Percentiles rank a stretch among this genome's conserved stretches.
Evolutionary conservation across 495 filamentous ascomycete genomes (phyloP).

Genomic region (Podospora australis): DNA sequence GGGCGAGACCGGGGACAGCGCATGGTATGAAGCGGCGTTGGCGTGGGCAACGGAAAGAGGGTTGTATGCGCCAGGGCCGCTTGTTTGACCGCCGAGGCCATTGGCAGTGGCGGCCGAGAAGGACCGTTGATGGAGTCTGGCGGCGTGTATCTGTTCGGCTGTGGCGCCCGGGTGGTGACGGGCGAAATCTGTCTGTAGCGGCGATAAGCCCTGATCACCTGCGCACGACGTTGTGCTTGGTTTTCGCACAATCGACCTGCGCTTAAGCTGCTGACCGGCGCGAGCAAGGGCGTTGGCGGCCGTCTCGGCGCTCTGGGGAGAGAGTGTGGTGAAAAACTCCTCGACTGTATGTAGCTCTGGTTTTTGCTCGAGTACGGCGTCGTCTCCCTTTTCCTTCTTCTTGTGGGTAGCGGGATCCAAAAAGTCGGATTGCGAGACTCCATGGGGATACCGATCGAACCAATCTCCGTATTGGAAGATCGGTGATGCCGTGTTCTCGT

Average conservation of each 20-base stretch:
- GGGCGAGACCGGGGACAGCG: constrained; percentile 42
- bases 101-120: constrained; percentile 25
- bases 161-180: constrained; percentile 25
- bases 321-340: constrained; percentile 84
- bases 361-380: constrained; percentile 77
- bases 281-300: constrained; percentile 23
- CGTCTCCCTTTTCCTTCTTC: constrained; percentile 67
- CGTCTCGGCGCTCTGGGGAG: constrained; percentile 47
- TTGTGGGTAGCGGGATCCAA: constrained; percentile 65
- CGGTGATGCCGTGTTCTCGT: constrained; percentile 47
- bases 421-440: constrained; percentile 76
- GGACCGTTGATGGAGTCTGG: constrained; percentile 33
- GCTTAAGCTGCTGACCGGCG: constrained; percentile 31
- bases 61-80: constrained; percentile 33
- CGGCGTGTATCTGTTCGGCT: constrained; percentile 27
- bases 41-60: constrained; percentile 33
- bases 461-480: constrained; percentile 98
- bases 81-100: constrained; percentile 28
- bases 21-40: constrained; percentile 35
- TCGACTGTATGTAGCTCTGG: constrained; percentile 88
- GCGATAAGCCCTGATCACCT: constrained; percentile 33
- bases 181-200: constrained; percentile 34
- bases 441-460: constrained; percentile 93
- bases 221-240: constrained; percentile 30
- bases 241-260: constrained; percentile 39